Base-by-base conservation (phyloP, 129 eudicot genomes). In the Lactuca sativa region DNA sequence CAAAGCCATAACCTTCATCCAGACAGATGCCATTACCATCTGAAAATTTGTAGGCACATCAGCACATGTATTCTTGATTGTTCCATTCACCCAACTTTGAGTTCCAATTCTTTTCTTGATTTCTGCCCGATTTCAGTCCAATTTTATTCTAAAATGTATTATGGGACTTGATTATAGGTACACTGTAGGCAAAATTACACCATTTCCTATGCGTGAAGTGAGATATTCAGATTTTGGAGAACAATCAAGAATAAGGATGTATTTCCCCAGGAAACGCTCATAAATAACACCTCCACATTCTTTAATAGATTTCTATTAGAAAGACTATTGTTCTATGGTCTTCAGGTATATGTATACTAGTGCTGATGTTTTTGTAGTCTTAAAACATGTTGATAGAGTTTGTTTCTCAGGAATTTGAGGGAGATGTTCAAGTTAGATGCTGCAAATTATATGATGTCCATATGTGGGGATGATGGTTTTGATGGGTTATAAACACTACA, bases 401-500 rank as follows among this genome's bases (percentile, higher is more conserved):
- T 73, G 66, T 43, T 59, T 66, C 52, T 74, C 86, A 95, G 99
- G 93, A 90, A 95, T 77, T 74, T 95, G 86, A 87, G 99, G 77
- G 99, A 90, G 83, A 59, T 95, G 91, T 95, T 95, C 84, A 90
- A 88, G 93, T 68, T 95, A 73, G 87, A 90, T 85, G 97, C 97
- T 76, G 97, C 99, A 12, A 97, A 95, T 16, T 95, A 95, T 75
- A 95, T 95, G 99, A 95, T 95, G 96, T 95, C 99, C 41, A 95
- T 95, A 47, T 95, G 99, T 78, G 99, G 97, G 41, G 97, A 95
- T 83, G 84, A 95, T 90, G 99, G 99, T 64, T n/a, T n/a, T n/a
- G n/a, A n/a, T n/a, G n/a, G n/a, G n/a, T n/a, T n/a, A n/a, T n/a
- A n/a, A n/a, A n/a, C n/a, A n/a, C n/a, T n/a, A n/a, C n/a, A n/a